Base-by-base conservation (phyloP, 495 filamentous ascomycete species). In the Neurospora sublineolata region DNA sequence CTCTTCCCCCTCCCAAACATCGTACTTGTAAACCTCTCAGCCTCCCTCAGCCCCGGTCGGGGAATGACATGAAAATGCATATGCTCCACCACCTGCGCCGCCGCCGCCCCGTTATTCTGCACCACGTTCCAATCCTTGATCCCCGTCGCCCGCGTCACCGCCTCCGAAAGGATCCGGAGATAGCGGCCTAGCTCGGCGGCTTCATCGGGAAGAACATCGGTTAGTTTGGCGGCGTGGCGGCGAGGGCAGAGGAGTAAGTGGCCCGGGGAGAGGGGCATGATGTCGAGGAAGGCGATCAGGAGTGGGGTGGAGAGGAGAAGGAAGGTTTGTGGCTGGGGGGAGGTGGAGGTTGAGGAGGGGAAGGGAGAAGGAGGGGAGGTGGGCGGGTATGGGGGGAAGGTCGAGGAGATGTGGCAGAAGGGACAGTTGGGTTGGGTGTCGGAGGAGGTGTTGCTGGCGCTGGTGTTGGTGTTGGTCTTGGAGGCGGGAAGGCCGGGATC, bases 51-150 rank as follows among this genome's bases (percentile, higher is more conserved):
- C 78, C 85, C 84, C 36, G 87, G 86, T 36, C 94, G 81, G 3
- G 94, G 94, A 60, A 97, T 94, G 36, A 98, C 86, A 74, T 98
- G 94, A 80, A 94, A 97, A 79, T 97, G 94, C 7, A 94, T 90
- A 80, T 97, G 94, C 27, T 89, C 89, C 3, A 98, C 93, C 30
- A 94, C 92, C 81, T 98, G 94, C 8, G 93, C 94, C 12, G 94
- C 94, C 33, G 91, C 84, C 0, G 87, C 88, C 3, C 94, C 94
- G 80, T 97, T 98, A 81, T 98, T 98, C 83, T 97, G 93, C 72
- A 97, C 92, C 27, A 97, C 86, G 80, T 98, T 98, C 89, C 91
- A 94, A 80, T 94, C 92, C 20, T 83, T 85, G 38, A 93, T 87
- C 8, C 87, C 88, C 16, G 85, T 88, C 0, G 86, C 86, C 20